Conservation (phyloP, 306 rosid genomes). For the Acacia acuminata region DNA sequence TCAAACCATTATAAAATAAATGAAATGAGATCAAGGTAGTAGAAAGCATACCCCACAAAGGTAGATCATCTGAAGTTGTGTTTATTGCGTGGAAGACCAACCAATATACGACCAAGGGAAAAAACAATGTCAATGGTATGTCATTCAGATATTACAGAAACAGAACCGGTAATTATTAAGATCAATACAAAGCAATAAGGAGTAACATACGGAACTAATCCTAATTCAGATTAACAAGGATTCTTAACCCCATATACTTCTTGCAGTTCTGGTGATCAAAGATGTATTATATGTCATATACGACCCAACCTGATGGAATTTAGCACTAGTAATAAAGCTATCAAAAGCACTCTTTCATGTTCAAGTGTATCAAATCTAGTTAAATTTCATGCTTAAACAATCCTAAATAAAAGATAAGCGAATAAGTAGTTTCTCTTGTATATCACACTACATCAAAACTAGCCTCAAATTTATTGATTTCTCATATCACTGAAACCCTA, state of each 20-base stretch:
- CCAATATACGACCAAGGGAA: slow-evolving; percentile 19
- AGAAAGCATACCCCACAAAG: slow-evolving; percentile 83
- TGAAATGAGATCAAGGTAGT: slow-evolving; percentile 28
- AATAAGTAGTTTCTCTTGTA: background rate
- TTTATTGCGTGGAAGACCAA: slow-evolving; percentile 41
- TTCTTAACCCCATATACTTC: slow-evolving; percentile 12
- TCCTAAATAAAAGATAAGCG: slow-evolving; percentile 10
- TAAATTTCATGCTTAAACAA: background rate
- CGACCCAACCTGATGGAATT: slow-evolving; percentile 15
- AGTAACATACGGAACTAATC: slow-evolving; percentile 23
- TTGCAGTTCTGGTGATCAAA: slow-evolving; percentile 17
- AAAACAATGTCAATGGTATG: slow-evolving; percentile 36
- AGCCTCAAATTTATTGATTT: background rate
- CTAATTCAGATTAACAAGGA: slow-evolving; percentile 22
- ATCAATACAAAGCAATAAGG: background rate
- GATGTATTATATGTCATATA: background rate
- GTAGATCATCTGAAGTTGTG: slow-evolving; percentile 88
- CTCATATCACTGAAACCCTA: background rate
- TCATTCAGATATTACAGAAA: slow-evolving; percentile 26
- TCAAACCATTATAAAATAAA: slow-evolving; percentile 19
- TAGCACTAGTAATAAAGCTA: background rate
- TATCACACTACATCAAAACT: background rate
- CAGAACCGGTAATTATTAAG: background rate
- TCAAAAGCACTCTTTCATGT: slow-evolving; percentile 15
- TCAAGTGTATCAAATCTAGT: background rate